Base-by-base conservation (phyloP, 192 early-diverging fungal genomes). In the Coemansia sp. region DNA sequence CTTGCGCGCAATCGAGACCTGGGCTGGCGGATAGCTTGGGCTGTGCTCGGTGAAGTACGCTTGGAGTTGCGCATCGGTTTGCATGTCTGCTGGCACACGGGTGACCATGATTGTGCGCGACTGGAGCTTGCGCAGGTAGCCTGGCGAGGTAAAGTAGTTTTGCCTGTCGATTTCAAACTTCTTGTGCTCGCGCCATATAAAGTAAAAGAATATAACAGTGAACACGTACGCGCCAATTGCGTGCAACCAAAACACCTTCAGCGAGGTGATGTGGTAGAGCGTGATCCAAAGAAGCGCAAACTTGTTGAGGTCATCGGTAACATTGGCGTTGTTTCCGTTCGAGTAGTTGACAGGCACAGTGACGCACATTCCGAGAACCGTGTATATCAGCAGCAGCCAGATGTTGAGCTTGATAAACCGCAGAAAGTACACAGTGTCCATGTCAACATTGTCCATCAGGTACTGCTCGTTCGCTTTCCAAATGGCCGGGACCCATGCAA, bases 341-440 rank as follows among this genome's bases (percentile, higher is more conserved):
- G 74, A 67, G 52, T 87, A 74, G 69, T 89, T 92, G 33, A 90
- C 62, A 22, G 90, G 90, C 22, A 90, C 83, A 5, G 90, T 76
- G 14, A 79, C 66, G 62, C 81, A 82, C 65, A 86, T 74, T 22
- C 91, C 89, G 5, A 89, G 38, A 19, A 85, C 33, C n/a, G 79
- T 73, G 56, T 89, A 83, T 34, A 79, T 73, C 20, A 81, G 71
- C 40, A 91, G 81, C n/a, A 88, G 61, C 60, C 82, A 76, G 42
- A 85, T 83, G 46, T 82, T 80, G 67, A 90, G 76, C 23, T 80
- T 81, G 19, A 91, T 52, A 61, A 90, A 92, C 2, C 86, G 80
- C 59, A 92, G 77, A 61, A 91, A 87, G 43, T 90, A 72, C 29
- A 90, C 87, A 10, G 89, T 87, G 68, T 92, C 89, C n/a, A 87